These are phyloP conservation scores for Ammopiptanthus mongolicus DNA, from an alignment of 306 rosid species.

Conservation along the genomic window DNA sequence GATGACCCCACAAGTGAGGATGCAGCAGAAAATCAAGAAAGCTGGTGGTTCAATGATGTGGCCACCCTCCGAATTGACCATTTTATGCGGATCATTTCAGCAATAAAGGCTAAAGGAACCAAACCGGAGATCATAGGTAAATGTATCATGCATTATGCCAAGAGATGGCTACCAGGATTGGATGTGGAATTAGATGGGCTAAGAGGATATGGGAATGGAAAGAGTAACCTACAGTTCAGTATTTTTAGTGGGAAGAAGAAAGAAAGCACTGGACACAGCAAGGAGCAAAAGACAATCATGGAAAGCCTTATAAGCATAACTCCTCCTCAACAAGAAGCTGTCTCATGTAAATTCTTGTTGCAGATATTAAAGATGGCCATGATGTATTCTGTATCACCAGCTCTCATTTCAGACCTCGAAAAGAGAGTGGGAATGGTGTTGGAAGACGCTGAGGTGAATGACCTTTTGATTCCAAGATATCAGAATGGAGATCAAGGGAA, in stretches of 20 bases:
- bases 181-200: slow-evolving; percentile 63
- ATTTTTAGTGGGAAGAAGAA: slow-evolving; percentile 46
- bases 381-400: slow-evolving; percentile 74
- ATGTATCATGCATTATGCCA: slow-evolving; percentile 75
- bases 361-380: slow-evolving; percentile 77
- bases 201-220: slow-evolving; percentile 63
- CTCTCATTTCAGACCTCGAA: slow-evolving; percentile 84
- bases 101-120: slow-evolving; percentile 57
- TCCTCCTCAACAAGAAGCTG: slow-evolving; percentile 80
- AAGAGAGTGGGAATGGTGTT: slow-evolving; percentile 76
- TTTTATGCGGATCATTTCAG: slow-evolving; percentile 62
- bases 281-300: slow-evolving; percentile 61
- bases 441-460: slow-evolving; percentile 81
- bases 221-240: slow-evolving; percentile 58
- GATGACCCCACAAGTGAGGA: slow-evolving; percentile 34
- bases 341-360: slow-evolving; percentile 73
- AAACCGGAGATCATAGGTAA: slow-evolving; percentile 66
- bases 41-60: slow-evolving; percentile 65
- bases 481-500: slow-evolving; percentile 57
- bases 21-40: slow-evolving; percentile 35
- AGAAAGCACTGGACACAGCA: slow-evolving; percentile 44
- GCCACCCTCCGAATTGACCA: slow-evolving; percentile 57
- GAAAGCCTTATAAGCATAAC: slow-evolving; percentile 76
- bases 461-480: slow-evolving; percentile 75
- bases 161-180: slow-evolving; percentile 66